Evolutionary conservation across 2,329 filamentous ascomycete genomes (phyloP).

Genomic region (Akanthomyces uredinophilus): DNA sequence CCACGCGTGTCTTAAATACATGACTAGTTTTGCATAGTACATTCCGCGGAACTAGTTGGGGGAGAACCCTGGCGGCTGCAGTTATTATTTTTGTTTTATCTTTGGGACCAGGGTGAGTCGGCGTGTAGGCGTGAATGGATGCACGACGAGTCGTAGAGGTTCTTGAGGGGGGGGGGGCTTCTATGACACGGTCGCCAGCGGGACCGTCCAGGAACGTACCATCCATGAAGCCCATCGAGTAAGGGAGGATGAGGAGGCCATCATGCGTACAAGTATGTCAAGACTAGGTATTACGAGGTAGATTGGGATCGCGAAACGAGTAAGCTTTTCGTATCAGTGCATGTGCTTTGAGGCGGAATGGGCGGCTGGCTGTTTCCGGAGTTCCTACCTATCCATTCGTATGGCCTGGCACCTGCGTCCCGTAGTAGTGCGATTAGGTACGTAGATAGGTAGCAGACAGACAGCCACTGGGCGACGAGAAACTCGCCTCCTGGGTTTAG

Average conservation of each 20-base stretch:
- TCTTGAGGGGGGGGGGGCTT: not conserved
- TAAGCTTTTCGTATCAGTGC: too few relatives aligned
- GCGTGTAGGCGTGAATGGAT: not conserved
- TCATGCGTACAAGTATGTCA: not conserved
- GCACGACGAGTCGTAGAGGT: slow-evolving; percentile 4
- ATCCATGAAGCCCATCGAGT: not conserved
- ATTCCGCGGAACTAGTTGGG: not conserved
- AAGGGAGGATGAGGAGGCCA: not conserved
- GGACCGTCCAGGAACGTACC: not conserved
- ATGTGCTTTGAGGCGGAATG: not conserved
- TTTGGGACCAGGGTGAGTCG: not conserved
- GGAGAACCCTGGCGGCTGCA: not conserved
- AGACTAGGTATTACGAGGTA: too few relatives aligned
- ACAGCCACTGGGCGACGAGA: too few relatives aligned
- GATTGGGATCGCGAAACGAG: too few relatives aligned
- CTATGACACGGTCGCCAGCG: not conserved
- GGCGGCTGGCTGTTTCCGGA: not conserved
- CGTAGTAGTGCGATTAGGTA: too few relatives aligned
- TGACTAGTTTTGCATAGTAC: not conserved
- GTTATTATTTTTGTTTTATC: not conserved
- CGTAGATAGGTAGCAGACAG: too few relatives aligned
- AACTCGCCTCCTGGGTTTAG: too few relatives aligned
- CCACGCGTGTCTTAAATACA: slow-evolving; percentile 1
- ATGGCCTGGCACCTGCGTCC: too few relatives aligned
- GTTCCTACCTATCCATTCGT: not conserved